Evolutionary conservation across 768 basidiomycete genomes (phyloP), one percentile per base, ranked within the genome.

Genomic region (Russula sp.): DNA sequence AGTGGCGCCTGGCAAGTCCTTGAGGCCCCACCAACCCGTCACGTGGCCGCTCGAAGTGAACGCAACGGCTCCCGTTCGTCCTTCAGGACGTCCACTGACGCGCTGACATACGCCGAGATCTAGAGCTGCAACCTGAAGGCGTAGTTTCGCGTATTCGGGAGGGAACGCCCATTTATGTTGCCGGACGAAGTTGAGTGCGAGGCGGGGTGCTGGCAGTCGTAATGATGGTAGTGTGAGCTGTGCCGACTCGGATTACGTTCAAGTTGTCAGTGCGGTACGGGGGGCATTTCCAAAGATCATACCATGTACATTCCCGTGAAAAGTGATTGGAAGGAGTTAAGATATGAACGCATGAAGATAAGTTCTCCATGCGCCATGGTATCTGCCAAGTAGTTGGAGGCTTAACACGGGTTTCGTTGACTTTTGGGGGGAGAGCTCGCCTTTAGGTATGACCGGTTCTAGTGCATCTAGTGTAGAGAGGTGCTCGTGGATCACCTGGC

Each of bases 151-250:
- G 66, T 89, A 89, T 54, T 82, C 82, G 0, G 79, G 73, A 27
- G 76, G 71, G 65, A 85, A 89, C 0, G 88, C 85, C 90, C 90
- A 92, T 69, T 92, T 92, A 68, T 89, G 89, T 40, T 90, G 80
- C 14, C 84, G 79, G 45, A 78, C 71, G 69, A 86, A 85, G 68
- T 84, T 86, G 48, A 84, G 78, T 27, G 78, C 74, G 66, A 81
- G 78, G 20, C 80, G 80, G 54, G 77, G 75, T 77, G 79, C 80
- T 20, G 82, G 76, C 13, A 79, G 75, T 2, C 78, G 78, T 20
- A 82, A 72, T 14, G 78, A 70, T 18, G 78, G 78, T 57, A 82
- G 71, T 3, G 80, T 80, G 11, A 82, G 75, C 85, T 88, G 32
- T 27, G 32, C 2, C 44, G 22, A 35, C 22, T 2, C 22, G 22